Percentiles rank a stretch among this genome's conserved stretches.
phyloP scores from a whole-genome alignment of 116 monocot genomes.

The Dioscorea cayenensis region DNA sequence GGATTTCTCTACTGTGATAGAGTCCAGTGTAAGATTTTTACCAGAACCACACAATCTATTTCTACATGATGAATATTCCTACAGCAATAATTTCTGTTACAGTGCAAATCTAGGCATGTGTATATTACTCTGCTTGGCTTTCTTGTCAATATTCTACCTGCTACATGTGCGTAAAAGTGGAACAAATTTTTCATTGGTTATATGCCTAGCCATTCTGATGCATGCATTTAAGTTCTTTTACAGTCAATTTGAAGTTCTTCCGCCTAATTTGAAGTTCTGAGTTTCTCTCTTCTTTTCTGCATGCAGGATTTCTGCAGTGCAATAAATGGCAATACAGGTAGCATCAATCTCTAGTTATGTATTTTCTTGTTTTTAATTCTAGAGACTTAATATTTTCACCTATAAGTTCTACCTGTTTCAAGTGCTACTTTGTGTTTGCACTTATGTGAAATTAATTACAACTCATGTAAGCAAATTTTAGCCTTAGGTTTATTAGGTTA shows the following conservation, averaged over 20 bases:
- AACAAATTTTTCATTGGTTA: too few species aligned
- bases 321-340: conserved; percentile 83
- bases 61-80: too few species aligned
- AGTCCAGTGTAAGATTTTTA: conserved; percentile 55
- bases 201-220: too few species aligned
- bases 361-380: not conserved
- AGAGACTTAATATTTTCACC: not conserved
- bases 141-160: too few species aligned
- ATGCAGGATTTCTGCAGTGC: conserved; percentile 77
- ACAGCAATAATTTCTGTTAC: too few species aligned
- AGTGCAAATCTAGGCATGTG: too few species aligned
- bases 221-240: too few species aligned
- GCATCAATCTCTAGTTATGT: not conserved
- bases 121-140: too few species aligned
- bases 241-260: too few species aligned
- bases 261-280: not conserved
- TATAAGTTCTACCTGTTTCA: not conserved
- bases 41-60: not conserved
- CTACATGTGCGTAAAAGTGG: too few species aligned
- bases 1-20: conserved; percentile 37
- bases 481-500: too few species aligned
- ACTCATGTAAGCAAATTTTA: not conserved
- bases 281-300: not conserved
- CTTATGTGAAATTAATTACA: not conserved
- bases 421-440: not conserved